Conservation (phyloP, 1,284 basidiomycete genomes). For the Quambalaria eucalypti region DNA sequence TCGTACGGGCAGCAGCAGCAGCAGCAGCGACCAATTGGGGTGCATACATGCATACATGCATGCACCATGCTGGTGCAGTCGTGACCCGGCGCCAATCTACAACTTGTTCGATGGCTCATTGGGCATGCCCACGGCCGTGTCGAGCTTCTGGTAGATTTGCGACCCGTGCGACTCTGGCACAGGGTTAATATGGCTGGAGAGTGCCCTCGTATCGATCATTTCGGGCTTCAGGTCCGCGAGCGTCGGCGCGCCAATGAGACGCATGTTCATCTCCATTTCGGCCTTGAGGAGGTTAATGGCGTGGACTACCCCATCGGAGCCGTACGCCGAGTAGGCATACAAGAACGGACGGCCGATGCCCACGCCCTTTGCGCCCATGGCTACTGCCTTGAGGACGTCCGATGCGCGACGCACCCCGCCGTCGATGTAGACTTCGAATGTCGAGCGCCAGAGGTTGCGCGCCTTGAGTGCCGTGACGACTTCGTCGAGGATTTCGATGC, state of each 20-base stretch:
- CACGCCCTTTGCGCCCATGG: conserved; percentile 74
- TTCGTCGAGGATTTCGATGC: conserved; percentile 79
- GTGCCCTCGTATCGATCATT: conserved; percentile 75
- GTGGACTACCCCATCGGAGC: conserved; percentile 6
- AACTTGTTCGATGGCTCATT: conserved; percentile 16
- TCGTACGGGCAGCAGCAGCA: no score
- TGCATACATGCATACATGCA: no score
- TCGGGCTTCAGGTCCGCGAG: conserved; percentile 68
- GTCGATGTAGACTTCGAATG: conserved; percentile 81
- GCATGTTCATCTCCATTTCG: conserved; percentile 51
- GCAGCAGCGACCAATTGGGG: no score
- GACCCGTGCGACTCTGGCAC: conserved; percentile 20
- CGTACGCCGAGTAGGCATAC: conserved; percentile 13
- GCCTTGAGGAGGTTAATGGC: conserved; percentile 54
- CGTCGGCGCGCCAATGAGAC: conserved; percentile 70
- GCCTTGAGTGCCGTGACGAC: conserved; percentile 67
- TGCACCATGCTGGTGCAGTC: no score
- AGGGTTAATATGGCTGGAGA: conserved; percentile 49
- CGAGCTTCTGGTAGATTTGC: conserved; percentile 32
- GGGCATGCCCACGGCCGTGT: conserved; percentile 30
- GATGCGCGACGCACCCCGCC: conserved; percentile 71
- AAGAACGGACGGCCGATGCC: conserved; percentile 75
- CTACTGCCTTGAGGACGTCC: conserved; percentile 74
- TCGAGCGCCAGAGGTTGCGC: conserved; percentile 55
- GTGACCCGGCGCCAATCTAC: no score